Conservation (phyloP, 2,329 filamentous ascomycete species). For the Pezicula radicicola region DNA sequence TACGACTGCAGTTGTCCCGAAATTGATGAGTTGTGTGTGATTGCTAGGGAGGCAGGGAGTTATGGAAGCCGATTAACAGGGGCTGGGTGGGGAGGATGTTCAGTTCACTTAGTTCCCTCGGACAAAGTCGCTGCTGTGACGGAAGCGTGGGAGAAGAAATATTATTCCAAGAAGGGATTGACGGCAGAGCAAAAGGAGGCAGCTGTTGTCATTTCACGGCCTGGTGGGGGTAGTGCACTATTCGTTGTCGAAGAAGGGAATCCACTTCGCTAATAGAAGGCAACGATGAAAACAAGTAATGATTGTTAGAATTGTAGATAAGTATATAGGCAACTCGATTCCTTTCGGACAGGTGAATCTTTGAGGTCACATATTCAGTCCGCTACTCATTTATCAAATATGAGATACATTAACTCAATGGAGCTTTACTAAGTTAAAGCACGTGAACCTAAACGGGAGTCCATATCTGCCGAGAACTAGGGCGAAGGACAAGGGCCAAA, state of each 20-base stretch:
- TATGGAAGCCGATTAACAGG: constrained; percentile 87
- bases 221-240: constrained; percentile 68
- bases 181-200: constrained; percentile 70
- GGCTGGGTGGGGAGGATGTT: constrained; percentile 96
- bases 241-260: constrained; percentile 34
- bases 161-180: constrained; percentile 68
- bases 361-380: too few relatives aligned
- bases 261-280: not conserved
- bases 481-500: too few relatives aligned
- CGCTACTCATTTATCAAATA: too few relatives aligned
- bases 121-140: constrained; percentile 77
- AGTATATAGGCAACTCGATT: too few relatives aligned
- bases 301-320: not conserved
- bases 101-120: constrained; percentile 85
- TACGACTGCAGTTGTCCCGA: constrained; percentile 94
- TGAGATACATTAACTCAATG: too few relatives aligned
- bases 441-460: too few relatives aligned
- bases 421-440: too few relatives aligned
- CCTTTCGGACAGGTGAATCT: too few relatives aligned
- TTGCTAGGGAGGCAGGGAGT: constrained; percentile 74
- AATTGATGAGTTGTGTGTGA: constrained; percentile 81
- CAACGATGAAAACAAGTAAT: not conserved
- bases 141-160: constrained; percentile 74
- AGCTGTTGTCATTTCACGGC: constrained; percentile 86
- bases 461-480: too few relatives aligned